phyloP scores from a whole-genome alignment of 129 eudicot species.

The Pseudognaphalium luteoalbum region DNA sequence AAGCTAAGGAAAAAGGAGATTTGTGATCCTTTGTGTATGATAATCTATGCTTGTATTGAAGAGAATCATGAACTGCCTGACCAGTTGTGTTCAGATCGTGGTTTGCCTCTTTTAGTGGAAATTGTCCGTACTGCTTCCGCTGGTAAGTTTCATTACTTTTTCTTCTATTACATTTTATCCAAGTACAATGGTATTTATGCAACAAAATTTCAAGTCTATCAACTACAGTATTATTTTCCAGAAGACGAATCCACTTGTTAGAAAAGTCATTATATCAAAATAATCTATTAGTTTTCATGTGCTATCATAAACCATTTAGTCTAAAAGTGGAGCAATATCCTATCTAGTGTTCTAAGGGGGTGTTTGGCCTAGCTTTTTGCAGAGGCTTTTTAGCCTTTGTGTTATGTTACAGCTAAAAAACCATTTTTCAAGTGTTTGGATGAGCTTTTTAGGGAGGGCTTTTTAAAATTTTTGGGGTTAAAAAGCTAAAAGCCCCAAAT shows the following conservation, averaged over 20 bases:
- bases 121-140: conserved; percentile 51
- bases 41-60: conserved; percentile 60
- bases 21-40: conserved; percentile 85
- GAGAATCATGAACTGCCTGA: conserved; percentile 40
- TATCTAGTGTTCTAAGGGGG: too few species aligned
- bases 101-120: conserved; percentile 52
- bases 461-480: too few species aligned
- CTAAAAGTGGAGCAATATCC: not conserved
- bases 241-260: not conserved
- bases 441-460: too few species aligned
- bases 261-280: conserved; percentile 2
- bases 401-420: too few species aligned
- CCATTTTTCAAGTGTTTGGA: too few species aligned
- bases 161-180: not conserved
- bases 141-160: conserved; percentile 40
- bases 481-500: too few species aligned
- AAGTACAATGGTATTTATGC: not conserved
- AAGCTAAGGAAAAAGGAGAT: conserved; percentile 53
- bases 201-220: not conserved
- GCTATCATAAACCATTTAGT: not conserved
- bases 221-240: too few species aligned
- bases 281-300: not conserved
- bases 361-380: too few species aligned
- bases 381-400: too few species aligned
- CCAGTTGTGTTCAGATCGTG: conserved; percentile 55